Evolutionary conservation across 176 grass and related monocot genomes (phyloP).

Genomic region (Stipa capillata): DNA sequence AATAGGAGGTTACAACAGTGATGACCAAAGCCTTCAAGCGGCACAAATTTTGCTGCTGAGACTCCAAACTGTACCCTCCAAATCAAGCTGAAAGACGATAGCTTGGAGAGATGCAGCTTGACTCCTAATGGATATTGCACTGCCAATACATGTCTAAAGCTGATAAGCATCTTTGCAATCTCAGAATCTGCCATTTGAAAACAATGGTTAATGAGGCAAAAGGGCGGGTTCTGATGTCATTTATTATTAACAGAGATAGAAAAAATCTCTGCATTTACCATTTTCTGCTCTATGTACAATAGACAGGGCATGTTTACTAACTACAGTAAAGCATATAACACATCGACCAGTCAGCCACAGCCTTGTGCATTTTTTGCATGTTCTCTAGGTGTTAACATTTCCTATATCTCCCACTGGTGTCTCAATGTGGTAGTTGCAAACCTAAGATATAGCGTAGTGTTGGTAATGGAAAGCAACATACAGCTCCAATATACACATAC

Average conservation of each 20-base stretch:
- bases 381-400: not conserved
- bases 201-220: constrained; percentile 21
- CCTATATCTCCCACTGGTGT: not conserved
- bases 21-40: not conserved
- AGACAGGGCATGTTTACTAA: not conserved
- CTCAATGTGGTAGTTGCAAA: not conserved
- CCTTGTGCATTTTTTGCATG: not conserved
- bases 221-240: not conserved
- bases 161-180: constrained; percentile 27
- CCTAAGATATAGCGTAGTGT: not conserved
- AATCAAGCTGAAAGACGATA: constrained; percentile 33
- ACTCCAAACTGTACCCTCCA: constrained; percentile 13
- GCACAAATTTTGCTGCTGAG: constrained; percentile 4
- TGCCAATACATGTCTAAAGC: constrained; percentile 5
- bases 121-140: not conserved
- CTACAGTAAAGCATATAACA: not conserved
- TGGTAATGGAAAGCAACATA: not conserved
- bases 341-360: not conserved
- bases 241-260: not conserved
- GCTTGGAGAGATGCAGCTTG: constrained; percentile 19
- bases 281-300: not conserved
- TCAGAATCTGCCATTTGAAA: constrained; percentile 30
- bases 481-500: too few relatives aligned
- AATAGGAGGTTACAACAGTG: not conserved
- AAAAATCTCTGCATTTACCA: not conserved